These are phyloP conservation scores for Camelina sativa DNA, from an alignment of 345 rosid species.

Conservation along the genomic window DNA sequence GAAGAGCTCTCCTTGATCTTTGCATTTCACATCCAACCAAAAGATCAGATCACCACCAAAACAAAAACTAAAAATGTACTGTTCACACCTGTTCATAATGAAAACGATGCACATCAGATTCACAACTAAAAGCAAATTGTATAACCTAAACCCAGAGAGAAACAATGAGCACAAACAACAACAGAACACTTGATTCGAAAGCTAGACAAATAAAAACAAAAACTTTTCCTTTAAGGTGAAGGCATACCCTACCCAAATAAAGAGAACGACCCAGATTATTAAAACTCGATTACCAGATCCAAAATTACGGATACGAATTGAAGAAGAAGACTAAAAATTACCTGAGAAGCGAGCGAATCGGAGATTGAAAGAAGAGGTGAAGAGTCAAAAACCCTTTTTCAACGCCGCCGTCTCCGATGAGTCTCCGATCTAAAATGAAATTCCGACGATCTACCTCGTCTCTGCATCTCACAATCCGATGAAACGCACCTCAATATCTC, in stretches of 20 bases:
- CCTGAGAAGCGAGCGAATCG: conserved; percentile 11
- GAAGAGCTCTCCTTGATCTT: conserved; percentile 94
- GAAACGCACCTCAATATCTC: conserved; percentile 26
- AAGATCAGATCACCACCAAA: conserved; percentile 26
- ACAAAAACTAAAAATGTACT: neutral
- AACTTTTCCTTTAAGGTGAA: neutral
- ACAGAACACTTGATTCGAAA: neutral
- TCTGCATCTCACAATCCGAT: conserved; percentile 40
- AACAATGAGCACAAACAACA: neutral
- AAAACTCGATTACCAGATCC: conserved; percentile 33
- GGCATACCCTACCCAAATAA: too few relatives aligned
- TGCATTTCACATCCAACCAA: conserved; percentile 85
- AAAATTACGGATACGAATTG: neutral
- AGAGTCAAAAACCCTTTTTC: conserved; percentile 31
- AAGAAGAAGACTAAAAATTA: neutral
- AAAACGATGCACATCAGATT: conserved; percentile 10
- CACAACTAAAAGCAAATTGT: neutral
- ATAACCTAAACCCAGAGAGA: neutral
- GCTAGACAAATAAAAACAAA: neutral
- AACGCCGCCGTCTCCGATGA: conserved; percentile 34
- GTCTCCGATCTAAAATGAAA: conserved; percentile 14
- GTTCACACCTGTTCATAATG: conserved; percentile 21
- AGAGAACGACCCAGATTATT: conserved; percentile 1
- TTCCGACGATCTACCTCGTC: conserved; percentile 37
- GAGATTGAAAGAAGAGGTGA: conserved; percentile 21